phyloP scores from a whole-genome alignment of 2,329 filamentous ascomycete species.

The Blastomyces emzantsi region DNA sequence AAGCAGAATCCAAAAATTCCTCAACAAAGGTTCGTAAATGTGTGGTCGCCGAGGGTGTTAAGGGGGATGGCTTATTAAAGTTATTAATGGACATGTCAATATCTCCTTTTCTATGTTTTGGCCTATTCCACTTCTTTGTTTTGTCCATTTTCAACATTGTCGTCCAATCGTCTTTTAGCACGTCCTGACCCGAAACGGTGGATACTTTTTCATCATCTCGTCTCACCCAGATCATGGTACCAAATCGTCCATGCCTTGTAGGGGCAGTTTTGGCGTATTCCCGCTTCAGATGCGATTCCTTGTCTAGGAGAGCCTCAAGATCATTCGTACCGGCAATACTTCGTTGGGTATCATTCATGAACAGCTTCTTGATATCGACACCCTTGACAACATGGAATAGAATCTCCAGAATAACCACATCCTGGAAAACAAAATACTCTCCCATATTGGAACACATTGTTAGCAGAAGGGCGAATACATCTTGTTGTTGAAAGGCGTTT shows the following conservation, averaged over 20 bases:
- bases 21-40: slow-evolving; percentile 76
- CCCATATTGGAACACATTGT: slow-evolving; percentile 88
- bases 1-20: slow-evolving; percentile 89
- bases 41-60: slow-evolving; percentile 65
- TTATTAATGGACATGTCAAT: slow-evolving; percentile 55
- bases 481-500: slow-evolving; percentile 80
- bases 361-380: slow-evolving; percentile 72
- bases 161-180: slow-evolving; percentile 61
- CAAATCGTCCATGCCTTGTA: slow-evolving; percentile 85
- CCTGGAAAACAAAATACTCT: slow-evolving; percentile 84
- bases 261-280: slow-evolving; percentile 69
- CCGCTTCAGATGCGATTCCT: slow-evolving; percentile 75
- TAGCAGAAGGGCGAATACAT: slow-evolving; percentile 75
- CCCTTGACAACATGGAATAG: slow-evolving; percentile 90
- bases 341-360: slow-evolving; percentile 68
- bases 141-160: slow-evolving; percentile 83
- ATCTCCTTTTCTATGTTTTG: slow-evolving; percentile 55
- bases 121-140: slow-evolving; percentile 82
- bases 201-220: slow-evolving; percentile 74
- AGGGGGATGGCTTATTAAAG: slow-evolving; percentile 61
- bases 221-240: slow-evolving; percentile 96
- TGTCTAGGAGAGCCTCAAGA: slow-evolving; percentile 62
- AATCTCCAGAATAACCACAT: slow-evolving; percentile 82
- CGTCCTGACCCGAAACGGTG: slow-evolving; percentile 80
- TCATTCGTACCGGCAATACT: slow-evolving; percentile 62